These are phyloP conservation scores for Sporisorium graminicola DNA, from an alignment of 1,284 basidiomycete species.

Conservation along the genomic window DNA sequence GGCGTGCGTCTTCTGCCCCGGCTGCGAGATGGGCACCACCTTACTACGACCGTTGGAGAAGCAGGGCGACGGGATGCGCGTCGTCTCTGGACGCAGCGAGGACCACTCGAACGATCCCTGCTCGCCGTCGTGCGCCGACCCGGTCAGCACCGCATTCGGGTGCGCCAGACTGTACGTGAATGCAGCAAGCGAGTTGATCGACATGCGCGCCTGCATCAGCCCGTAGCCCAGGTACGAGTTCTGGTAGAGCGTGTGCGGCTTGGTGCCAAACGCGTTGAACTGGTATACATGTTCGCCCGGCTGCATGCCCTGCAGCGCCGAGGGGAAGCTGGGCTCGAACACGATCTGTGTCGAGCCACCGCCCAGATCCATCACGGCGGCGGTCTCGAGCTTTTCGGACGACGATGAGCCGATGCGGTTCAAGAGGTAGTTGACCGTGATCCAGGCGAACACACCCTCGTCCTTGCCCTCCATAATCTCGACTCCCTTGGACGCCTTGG, in stretches of 20 bases:
- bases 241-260: constrained; percentile 65
- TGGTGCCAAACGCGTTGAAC: constrained; percentile 72
- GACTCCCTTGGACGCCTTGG: constrained; percentile 50
- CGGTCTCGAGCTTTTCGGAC: constrained; percentile 71
- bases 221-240: constrained; percentile 83
- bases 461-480: constrained; percentile 90
- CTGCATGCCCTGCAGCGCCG: constrained; percentile 74
- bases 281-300: constrained; percentile 94
- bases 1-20: constrained; percentile 68
- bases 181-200: constrained; percentile 88
- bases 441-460: constrained; percentile 94
- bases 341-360: constrained; percentile 98
- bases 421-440: constrained; percentile 88
- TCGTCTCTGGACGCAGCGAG: constrained; percentile 67
- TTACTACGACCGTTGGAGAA: constrained; percentile 79
- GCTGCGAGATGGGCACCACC: constrained; percentile 79
- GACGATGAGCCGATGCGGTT: constrained; percentile 70
- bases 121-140: constrained; percentile 30
- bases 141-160: constrained; percentile 57
- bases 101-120: constrained; percentile 47
- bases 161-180: constrained; percentile 79
- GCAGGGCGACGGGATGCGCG: constrained; percentile 81
- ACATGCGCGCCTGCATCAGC: constrained; percentile 87
- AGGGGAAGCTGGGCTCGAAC: constrained; percentile 80
- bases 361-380: constrained; percentile 94